These are phyloP conservation scores for Aquilaria yunnanensis DNA, from an alignment of 345 rosid genomes.

Conservation along the genomic window DNA sequence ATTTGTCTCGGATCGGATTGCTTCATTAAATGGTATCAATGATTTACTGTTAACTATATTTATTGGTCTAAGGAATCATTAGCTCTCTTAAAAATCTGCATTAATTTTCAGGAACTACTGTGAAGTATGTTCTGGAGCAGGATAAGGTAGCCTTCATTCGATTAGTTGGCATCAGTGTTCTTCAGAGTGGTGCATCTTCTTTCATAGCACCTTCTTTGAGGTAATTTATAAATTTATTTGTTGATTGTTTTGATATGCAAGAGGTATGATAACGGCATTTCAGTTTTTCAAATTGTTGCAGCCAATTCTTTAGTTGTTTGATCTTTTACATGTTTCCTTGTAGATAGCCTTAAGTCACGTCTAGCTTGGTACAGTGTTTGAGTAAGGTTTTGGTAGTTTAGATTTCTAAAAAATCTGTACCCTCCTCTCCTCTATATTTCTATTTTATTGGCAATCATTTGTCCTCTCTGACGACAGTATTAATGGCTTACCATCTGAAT, in stretches of 20 bases:
- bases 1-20: constrained; percentile 91
- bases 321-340: no score
- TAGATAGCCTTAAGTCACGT: no score
- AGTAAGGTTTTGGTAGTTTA: no score
- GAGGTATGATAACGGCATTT: no score
- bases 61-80: constrained; percentile 8
- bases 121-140: constrained; percentile 94
- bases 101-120: constrained; percentile 73
- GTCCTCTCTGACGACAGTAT: no score
- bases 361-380: no score
- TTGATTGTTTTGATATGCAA: not conserved
- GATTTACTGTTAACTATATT: constrained; percentile 7
- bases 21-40: constrained; percentile 77
- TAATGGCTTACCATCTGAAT: no score
- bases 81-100: constrained; percentile 13
- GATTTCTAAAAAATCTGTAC: no score
- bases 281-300: no score
- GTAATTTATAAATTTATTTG: constrained; percentile 25
- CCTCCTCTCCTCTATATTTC: no score
- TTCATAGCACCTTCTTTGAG: constrained; percentile 90
- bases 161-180: constrained; percentile 81
- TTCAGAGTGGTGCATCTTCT: constrained; percentile 96
- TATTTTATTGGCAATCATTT: no score
- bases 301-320: no score
- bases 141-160: constrained; percentile 76